These are phyloP conservation scores for Physcomitrellopsis africana DNA, from an alignment of 225 moss, liverwort and hornwort genomes.

Conservation along the genomic window DNA sequence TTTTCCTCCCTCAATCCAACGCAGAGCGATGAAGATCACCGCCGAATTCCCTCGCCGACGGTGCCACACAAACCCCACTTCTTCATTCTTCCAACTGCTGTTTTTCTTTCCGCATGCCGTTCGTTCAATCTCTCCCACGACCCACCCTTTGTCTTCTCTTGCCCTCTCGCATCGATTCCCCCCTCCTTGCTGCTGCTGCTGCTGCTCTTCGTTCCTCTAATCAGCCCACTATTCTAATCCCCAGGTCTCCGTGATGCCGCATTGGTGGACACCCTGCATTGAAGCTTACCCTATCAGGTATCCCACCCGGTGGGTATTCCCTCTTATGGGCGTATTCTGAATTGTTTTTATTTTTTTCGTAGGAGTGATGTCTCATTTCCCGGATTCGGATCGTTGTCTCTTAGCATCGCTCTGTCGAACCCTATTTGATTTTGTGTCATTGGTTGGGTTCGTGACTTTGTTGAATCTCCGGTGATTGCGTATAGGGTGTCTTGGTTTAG, in stretches of 20 bases:
- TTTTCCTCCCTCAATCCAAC: background rate
- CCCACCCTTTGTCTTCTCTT: background rate
- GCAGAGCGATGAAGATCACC: background rate
- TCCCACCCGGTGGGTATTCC: background rate
- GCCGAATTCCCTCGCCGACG: background rate
- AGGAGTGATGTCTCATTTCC: no score
- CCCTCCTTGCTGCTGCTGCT: background rate
- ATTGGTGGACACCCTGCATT: slow-evolving; percentile 72
- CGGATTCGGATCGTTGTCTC: background rate
- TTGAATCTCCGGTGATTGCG: background rate
- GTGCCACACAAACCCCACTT: background rate
- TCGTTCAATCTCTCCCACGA: background rate
- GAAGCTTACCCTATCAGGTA: slow-evolving; percentile 65
- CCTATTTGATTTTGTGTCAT: background rate
- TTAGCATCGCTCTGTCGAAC: background rate
- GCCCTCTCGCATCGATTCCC: background rate
- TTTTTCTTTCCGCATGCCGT: background rate
- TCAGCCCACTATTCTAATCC: background rate
- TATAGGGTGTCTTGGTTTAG: background rate
- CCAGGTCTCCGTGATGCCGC: slow-evolving; percentile 53
- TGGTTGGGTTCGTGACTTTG: background rate
- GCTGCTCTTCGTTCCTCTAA: background rate
- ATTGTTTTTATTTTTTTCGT: no score
- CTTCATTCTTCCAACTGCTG: no score
- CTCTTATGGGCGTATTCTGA: background rate